Evolutionary conservation across 495 filamentous ascomycete genomes (phyloP), one percentile per base, ranked within the genome.

Genomic region (Penicillium verhagenii): DNA sequence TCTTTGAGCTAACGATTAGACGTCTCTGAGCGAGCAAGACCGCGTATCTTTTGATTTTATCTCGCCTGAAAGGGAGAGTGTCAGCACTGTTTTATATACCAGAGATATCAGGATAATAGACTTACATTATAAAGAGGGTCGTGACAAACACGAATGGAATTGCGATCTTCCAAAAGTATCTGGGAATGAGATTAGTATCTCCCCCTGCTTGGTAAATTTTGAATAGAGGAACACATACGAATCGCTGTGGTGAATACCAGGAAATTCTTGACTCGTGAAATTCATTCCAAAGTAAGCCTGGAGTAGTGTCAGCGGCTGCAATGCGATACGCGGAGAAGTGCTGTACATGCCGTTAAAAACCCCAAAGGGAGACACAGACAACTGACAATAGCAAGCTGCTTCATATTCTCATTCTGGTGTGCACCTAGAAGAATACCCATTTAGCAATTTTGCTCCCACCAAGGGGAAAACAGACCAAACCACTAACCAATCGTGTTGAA

Each of bases 271-370:
- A n/a, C n/a, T n/a, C n/a, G n/a, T 67, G 58, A 95, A 96, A 51
- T 96, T 95, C 80, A 90, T 87, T 20, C 91, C 90, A 58, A 96
- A 94, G 64, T 92, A 96, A 24, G 87, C 86, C 78, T n/a, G n/a
- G n/a, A n/a, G n/a, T 81, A 59, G 53, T 18, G 16, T n/a, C n/a
- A n/a, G 18, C n/a, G 21, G 13, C 24, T 38, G 24, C 21, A 14
- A 24, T 35, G 11, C 1, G 25, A 0, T 9, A 10, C 16, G 3
- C 11, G 13, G 24, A 4, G 13, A 0, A 35, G 14, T 24, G 21
- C 8, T 35, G 7, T 26, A 54, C 61, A 23, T 67, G 78, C 82
- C 3, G 89, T 90, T 47, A 96, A 69, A 63, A 95, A 93, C 6
- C 90, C 94, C 58, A 96, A 71, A 0, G 91, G 91, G 8, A 94